phyloP scores from a whole-genome alignment of 1,284 basidiomycete species.

The Apiotrichum gracile region DNA sequence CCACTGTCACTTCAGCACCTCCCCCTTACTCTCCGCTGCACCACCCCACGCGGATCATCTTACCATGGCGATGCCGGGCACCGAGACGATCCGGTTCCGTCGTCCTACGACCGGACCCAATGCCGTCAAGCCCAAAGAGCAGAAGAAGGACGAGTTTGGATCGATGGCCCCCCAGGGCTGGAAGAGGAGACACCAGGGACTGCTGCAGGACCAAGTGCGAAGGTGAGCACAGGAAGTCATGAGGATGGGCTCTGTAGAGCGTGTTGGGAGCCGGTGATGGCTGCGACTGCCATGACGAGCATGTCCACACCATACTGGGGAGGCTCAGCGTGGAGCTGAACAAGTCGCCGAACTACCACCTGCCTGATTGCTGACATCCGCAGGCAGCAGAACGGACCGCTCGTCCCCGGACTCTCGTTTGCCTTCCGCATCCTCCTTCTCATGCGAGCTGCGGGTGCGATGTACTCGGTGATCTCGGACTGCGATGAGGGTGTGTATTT shows the following conservation, averaged over 20 bases:
- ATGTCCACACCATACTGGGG: no score
- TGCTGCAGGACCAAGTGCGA: slow-evolving; percentile 44
- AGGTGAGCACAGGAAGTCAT: slow-evolving; percentile 27
- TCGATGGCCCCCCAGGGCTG: slow-evolving; percentile 34
- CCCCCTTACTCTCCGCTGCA: neutral
- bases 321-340: neutral
- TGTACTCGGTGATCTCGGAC: slow-evolving; percentile 93
- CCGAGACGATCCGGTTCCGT: slow-evolving; percentile 43
- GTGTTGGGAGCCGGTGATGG: neutral
- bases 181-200: slow-evolving; percentile 44
- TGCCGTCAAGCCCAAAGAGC: slow-evolving; percentile 21
- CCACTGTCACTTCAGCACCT: neutral
- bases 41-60: neutral
- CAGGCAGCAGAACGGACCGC: slow-evolving; percentile 53
- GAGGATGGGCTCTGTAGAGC: neutral
- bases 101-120: slow-evolving; percentile 41
- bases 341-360: neutral
- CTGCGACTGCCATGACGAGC: neutral
- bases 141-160: slow-evolving; percentile 41
- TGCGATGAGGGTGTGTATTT: slow-evolving; percentile 80
- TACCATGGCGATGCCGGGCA: slow-evolving; percentile 32
- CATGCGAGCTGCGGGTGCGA: slow-evolving; percentile 75
- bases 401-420: slow-evolving; percentile 72
- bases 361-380: no score
- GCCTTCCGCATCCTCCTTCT: slow-evolving; percentile 79